These are phyloP conservation scores for Truncatella angustata DNA, from an alignment of 2,329 filamentous ascomycete genomes.

Conservation along the genomic window DNA sequence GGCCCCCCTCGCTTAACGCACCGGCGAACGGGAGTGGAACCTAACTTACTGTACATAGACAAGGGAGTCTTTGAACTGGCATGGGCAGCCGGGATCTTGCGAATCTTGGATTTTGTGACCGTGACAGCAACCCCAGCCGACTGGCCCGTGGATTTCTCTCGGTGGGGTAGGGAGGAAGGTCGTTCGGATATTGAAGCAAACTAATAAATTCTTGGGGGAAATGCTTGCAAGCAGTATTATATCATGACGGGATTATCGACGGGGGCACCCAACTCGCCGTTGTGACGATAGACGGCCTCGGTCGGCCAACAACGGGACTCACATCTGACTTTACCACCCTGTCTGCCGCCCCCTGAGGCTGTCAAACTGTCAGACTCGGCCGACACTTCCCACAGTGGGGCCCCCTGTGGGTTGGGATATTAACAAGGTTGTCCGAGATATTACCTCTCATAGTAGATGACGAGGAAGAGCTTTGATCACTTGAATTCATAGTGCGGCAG, in stretches of 20 bases:
- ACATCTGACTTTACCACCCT: slow-evolving; percentile 1
- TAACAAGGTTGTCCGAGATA: slow-evolving; percentile 7
- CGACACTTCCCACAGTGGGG: slow-evolving; percentile 5
- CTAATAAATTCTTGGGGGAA: not conserved
- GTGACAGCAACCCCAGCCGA: not conserved
- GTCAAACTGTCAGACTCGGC: slow-evolving; percentile 20
- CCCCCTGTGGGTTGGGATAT: not conserved
- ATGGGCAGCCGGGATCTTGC: not conserved
- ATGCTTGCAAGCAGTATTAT: not conserved
- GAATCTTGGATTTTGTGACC: not conserved
- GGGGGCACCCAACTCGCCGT: not conserved
- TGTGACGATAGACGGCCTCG: too few relatives aligned
- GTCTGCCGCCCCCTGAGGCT: slow-evolving; percentile 11
- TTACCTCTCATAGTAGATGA: not conserved
- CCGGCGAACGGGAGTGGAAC: not conserved
- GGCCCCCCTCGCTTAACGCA: not conserved
- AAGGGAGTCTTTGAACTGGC: not conserved
- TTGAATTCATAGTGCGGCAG: not conserved
- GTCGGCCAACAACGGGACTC: not conserved
- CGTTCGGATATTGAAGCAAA: not conserved
- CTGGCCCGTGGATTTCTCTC: not conserved
- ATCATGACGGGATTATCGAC: not conserved
- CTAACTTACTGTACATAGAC: too few relatives aligned
- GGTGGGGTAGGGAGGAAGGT: not conserved
- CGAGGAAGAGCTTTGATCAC: not conserved